These are phyloP conservation scores for Nemophila menziesii DNA, from an alignment of 257 asterid genomes.

Conservation along the genomic window DNA sequence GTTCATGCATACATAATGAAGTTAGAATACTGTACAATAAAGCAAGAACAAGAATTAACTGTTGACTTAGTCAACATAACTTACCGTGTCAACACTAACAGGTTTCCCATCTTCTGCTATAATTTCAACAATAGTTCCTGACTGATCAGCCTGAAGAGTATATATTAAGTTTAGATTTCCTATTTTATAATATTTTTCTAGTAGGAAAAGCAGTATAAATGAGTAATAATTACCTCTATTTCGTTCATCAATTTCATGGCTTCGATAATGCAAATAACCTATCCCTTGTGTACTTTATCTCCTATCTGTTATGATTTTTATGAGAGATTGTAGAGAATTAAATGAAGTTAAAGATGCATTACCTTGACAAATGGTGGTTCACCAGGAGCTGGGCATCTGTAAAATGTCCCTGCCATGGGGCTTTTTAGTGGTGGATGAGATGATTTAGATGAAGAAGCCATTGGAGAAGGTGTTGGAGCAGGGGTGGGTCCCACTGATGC, in stretches of 20 bases:
- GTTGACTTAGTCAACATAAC: constrained; percentile 18
- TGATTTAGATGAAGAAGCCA: constrained; percentile 41
- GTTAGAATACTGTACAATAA: constrained; percentile 1
- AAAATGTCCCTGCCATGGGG: constrained; percentile 95
- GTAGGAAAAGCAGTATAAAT: not conserved
- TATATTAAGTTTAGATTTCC: not conserved
- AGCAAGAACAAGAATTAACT: not conserved
- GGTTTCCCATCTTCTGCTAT: constrained; percentile 69
- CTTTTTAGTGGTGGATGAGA: constrained; percentile 59
- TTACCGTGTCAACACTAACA: constrained; percentile 64
- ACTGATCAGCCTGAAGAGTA: constrained; percentile 46
- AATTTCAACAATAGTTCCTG: constrained; percentile 64
- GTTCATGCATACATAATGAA: constrained; percentile 13
- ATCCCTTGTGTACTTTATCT: constrained; percentile 82
- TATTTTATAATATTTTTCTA: too few relatives aligned
- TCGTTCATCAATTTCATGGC: constrained; percentile 97
- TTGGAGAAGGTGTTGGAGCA: constrained; percentile 34
- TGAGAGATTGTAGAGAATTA: constrained; percentile 4
- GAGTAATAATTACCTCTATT: constrained; percentile 44
- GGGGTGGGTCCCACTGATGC: constrained; percentile 32
- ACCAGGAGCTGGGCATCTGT: constrained; percentile 72
- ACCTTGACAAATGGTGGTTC: constrained; percentile 82
- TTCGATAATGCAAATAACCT: constrained; percentile 75
- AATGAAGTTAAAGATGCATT: too few relatives aligned
- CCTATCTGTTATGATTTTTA: constrained; percentile 42